Base-by-base conservation (phyloP, 2,329 filamentous ascomycete genomes). In the Monosporascus sp. region DNA sequence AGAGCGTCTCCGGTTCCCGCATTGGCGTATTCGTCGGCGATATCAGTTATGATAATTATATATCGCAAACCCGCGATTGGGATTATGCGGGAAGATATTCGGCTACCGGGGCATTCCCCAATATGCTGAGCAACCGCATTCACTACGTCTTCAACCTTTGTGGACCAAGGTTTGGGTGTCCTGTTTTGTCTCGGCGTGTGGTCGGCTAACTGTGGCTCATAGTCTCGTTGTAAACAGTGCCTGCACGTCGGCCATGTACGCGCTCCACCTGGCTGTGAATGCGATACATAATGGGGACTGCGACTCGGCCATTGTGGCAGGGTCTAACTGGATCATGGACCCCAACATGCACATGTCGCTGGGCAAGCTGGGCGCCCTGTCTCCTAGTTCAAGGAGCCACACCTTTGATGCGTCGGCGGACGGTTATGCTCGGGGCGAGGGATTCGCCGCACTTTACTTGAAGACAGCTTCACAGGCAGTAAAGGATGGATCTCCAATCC, bases 191-290 rank as follows among this genome's bases (percentile, higher is more conserved):
- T 24, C 5, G 22, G 22, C 22, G 22, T 24, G 22, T 24, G 22
- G 22, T 24, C 22, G 22, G 70, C 67, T 50, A 60, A 72, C 50
- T 54, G 66, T 49, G 52, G 52, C 2, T 65, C 65, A 1, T 57
- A 70, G 15, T 66, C 58, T 72, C 7, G 63, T 64, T 11, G 52
- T 71, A 14, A 65, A 74, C 39, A 72, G 70, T 5, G 72, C 67
- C 2, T 74, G 72, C 52, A 71, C 69, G 1, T 67, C 65, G 11
- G 64, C 61, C 17, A 55, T 73, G 38, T 62, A 69, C 7, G 65
- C 62, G 7, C 39, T 69, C 1, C 65, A 70, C 46, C 45, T 58
- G 25, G 66, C 62, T 1, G 52, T 58, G 31, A n/a, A 38, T 6
- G 52, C 57, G 6, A 54, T 65, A 1, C 20, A 50, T 17, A 52